Conservation (phyloP, 148 eudicot species). For the Spergularia marina region DNA sequence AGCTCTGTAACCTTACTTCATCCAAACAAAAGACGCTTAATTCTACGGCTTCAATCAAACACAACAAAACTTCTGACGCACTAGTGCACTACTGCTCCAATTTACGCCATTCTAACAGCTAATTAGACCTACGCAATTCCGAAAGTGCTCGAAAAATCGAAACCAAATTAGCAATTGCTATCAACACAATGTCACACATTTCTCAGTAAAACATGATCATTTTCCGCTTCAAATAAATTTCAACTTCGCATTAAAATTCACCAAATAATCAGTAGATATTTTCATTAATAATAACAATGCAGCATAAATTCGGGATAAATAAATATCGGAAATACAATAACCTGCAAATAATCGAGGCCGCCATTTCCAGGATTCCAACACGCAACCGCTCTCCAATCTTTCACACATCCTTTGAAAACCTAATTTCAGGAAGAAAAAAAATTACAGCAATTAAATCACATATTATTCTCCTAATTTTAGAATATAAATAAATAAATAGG, state of each 20-base stretch:
- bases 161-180: too few species aligned
- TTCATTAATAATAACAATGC: neutral
- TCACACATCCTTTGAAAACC: slow-evolving; percentile 71
- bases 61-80: too few species aligned
- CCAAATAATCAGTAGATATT: neutral
- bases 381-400: slow-evolving; percentile 67
- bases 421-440: slow-evolving; percentile 2
- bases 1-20: too few species aligned
- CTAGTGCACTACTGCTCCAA: too few species aligned
- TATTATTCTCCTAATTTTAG: neutral
- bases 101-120: too few species aligned
- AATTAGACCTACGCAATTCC: too few species aligned
- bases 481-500: neutral
- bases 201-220: neutral
- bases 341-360: slow-evolving; percentile 81
- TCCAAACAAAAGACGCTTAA: too few species aligned
- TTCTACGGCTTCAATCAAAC: too few species aligned
- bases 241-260: neutral
- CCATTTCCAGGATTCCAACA: slow-evolving; percentile 66
- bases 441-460: neutral
- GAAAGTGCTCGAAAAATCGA: too few species aligned
- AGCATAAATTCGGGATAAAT: neutral
- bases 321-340: slow-evolving; percentile 6
- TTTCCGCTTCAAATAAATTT: neutral
- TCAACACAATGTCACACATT: neutral